Evolutionary conservation across 306 rosid species (phyloP).

Genomic region (Luffa aegyptiaca): DNA sequence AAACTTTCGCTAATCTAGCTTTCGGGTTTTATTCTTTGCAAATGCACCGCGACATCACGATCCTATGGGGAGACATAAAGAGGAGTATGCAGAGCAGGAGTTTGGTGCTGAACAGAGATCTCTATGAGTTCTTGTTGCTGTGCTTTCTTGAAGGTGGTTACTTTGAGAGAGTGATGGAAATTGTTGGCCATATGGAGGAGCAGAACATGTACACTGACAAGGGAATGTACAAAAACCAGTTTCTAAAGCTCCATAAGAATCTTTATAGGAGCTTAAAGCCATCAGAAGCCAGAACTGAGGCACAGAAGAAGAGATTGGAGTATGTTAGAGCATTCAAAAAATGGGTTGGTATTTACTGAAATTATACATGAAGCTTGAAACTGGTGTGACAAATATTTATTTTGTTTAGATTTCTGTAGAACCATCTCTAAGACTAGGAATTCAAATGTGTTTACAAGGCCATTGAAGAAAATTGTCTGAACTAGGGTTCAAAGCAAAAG

Average conservation of each 20-base stretch:
- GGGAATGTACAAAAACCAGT: slow-evolving; percentile 64
- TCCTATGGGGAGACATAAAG: slow-evolving; percentile 88
- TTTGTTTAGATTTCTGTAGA: not conserved
- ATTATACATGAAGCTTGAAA: not conserved
- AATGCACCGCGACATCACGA: slow-evolving; percentile 58
- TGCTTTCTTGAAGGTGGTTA: slow-evolving; percentile 73
- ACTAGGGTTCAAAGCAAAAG: too few species aligned
- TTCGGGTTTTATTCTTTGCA: slow-evolving; percentile 52
- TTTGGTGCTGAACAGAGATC: slow-evolving; percentile 39
- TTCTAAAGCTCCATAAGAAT: slow-evolving; percentile 59
- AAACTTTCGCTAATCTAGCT: slow-evolving; percentile 44
- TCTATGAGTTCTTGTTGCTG: slow-evolving; percentile 55
- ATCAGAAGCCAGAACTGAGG: slow-evolving; percentile 60
- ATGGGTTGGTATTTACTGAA: slow-evolving; percentile 36
- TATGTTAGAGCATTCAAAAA: slow-evolving; percentile 59
- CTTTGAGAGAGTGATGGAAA: slow-evolving; percentile 93
- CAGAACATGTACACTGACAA: slow-evolving; percentile 49
- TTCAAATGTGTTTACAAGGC: too few species aligned
- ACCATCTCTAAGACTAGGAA: not conserved
- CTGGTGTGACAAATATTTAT: not conserved
- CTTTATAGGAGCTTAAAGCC: slow-evolving; percentile 62
- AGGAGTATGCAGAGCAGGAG: slow-evolving; percentile 37
- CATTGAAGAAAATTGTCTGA: not conserved
- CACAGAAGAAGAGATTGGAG: slow-evolving; percentile 58
- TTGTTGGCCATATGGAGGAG: slow-evolving; percentile 46